Conservation (phyloP, 169 alveolate genomes). For the Cryptosporidium ryanae region DNA sequence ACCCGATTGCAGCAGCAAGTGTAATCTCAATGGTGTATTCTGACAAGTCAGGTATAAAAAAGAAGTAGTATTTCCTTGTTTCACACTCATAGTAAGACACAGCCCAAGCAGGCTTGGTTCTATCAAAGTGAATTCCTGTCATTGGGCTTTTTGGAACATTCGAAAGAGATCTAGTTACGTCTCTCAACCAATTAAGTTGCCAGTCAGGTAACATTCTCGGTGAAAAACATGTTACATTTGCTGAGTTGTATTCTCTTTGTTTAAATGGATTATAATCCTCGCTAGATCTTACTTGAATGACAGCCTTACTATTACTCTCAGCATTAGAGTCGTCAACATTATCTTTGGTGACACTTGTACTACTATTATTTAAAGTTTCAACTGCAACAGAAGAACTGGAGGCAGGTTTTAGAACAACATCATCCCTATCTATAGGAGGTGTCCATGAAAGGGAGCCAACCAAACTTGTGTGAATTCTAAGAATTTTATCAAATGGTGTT, state of each 20-base stretch:
- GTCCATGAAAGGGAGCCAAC: slow-evolving; percentile 70
- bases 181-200: slow-evolving; percentile 74
- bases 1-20: slow-evolving; percentile 70
- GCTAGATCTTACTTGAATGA: background rate
- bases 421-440: slow-evolving; percentile 44
- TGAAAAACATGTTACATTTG: slow-evolving; percentile 72
- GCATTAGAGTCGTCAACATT: background rate
- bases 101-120: slow-evolving; percentile 75
- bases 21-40: slow-evolving; percentile 67
- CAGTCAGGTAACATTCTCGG: slow-evolving; percentile 75
- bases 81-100: slow-evolving; percentile 73
- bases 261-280: slow-evolving; percentile 67
- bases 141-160: slow-evolving; percentile 71
- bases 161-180: slow-evolving; percentile 72
- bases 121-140: slow-evolving; percentile 75
- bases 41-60: slow-evolving; percentile 67
- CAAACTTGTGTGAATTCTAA: slow-evolving; percentile 57
- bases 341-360: background rate
- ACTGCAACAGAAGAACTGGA: background rate
- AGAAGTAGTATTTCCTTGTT: slow-evolving; percentile 71
- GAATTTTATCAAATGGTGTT: slow-evolving; percentile 67
- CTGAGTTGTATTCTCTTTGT: slow-evolving; percentile 50
- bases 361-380: background rate
- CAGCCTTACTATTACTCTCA: background rate
- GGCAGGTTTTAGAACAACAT: slow-evolving; percentile 24